Percentiles rank a stretch among this genome's conserved stretches.
These are phyloP conservation scores for Xylariaceae sp. DNA, from an alignment of 2,329 filamentous ascomycete species.

Conservation along the genomic window DNA sequence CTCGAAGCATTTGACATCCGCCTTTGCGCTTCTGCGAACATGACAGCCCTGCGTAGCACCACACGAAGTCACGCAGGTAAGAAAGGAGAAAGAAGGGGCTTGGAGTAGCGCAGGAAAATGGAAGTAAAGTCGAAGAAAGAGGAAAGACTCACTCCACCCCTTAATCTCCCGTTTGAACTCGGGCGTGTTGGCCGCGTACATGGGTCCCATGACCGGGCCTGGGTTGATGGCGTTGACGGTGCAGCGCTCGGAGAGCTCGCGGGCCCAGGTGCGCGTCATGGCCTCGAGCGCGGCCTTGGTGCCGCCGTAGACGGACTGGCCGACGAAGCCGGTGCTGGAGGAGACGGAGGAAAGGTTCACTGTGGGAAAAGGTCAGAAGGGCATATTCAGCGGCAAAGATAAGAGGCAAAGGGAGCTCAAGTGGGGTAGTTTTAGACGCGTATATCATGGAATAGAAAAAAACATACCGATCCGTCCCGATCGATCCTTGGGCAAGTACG, in stretches of 20 bases:
- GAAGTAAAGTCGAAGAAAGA: no score
- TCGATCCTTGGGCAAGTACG: conserved; percentile 65
- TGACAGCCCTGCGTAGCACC: no score
- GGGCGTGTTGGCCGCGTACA: conserved; percentile 39
- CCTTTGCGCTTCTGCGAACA: no score
- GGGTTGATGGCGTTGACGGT: conserved; percentile 57
- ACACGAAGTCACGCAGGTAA: no score
- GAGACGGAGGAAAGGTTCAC: conserved; percentile 54
- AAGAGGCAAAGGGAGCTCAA: no score
- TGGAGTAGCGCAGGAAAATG: no score
- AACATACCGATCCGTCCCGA: conserved; percentile 42
- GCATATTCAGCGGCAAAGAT: no score
- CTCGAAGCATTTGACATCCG: no score
- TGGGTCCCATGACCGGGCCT: conserved; percentile 43
- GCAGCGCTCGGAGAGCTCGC: conserved; percentile 48
- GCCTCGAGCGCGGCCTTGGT: conserved; percentile 56
- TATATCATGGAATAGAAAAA: no score
- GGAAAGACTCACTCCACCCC: conserved; percentile 26
- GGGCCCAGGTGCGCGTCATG: conserved; percentile 56
- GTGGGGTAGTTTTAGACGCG: no score
- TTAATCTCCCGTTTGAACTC: conserved; percentile 39
- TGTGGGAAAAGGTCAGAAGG: background rate
- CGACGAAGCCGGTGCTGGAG: conserved; percentile 48
- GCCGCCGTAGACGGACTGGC: conserved; percentile 54
- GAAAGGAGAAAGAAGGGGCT: no score